phyloP scores from a whole-genome alignment of 352 stramenopile genomes.

The Stramenopiles sp. region DNA sequence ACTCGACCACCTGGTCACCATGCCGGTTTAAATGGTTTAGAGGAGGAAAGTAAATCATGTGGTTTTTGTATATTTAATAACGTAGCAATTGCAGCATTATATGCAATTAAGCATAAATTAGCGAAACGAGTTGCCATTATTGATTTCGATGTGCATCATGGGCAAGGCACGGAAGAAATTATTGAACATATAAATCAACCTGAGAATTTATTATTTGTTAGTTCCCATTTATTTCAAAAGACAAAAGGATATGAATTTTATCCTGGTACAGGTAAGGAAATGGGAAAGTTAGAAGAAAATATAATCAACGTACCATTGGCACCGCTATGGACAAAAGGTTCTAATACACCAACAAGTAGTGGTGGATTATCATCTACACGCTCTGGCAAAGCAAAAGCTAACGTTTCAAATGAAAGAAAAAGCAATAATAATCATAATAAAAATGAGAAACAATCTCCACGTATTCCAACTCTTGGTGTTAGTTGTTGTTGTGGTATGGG shows the following conservation, averaged over 20 bases:
- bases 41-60: conserved; percentile 31
- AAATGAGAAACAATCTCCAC: conserved; percentile 8
- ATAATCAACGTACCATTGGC: conserved; percentile 56
- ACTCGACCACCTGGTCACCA: conserved; percentile 62
- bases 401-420: not conserved
- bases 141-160: conserved; percentile 58
- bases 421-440: not conserved
- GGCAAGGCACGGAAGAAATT: conserved; percentile 58
- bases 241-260: conserved; percentile 42
- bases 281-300: conserved; percentile 33
- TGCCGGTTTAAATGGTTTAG: conserved; percentile 37
- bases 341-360: conserved; percentile 11
- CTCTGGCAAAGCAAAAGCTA: not conserved
- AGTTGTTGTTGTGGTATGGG: conserved; percentile 23
- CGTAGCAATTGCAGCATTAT: conserved; percentile 67
- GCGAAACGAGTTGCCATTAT: conserved; percentile 34
- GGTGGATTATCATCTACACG: not conserved
- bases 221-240: conserved; percentile 33
- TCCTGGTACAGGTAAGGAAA: conserved; percentile 32
- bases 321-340: conserved; percentile 33
- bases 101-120: conserved; percentile 52
- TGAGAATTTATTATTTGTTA: conserved; percentile 38
- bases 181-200: conserved; percentile 37
- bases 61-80: conserved; percentile 92
- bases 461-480: conserved; percentile 15